Conservation (phyloP, 140 eudicot species). For the Anethum foeniculum region DNA sequence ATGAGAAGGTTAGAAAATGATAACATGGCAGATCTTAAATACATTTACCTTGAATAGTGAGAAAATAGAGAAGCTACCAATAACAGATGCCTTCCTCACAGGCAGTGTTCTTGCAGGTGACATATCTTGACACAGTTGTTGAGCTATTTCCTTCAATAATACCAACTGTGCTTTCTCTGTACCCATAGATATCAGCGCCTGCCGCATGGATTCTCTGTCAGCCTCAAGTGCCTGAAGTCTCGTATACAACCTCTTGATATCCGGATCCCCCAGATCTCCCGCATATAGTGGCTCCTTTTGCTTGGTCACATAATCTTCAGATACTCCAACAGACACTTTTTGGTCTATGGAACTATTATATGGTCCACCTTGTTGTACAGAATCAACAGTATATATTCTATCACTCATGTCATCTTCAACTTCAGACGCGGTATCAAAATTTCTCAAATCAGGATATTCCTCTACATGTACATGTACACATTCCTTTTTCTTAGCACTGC, state of each 20-base stretch:
- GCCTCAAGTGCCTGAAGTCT: constrained; percentile 91
- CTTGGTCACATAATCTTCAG: constrained; percentile 45
- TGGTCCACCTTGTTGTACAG: constrained; percentile 38
- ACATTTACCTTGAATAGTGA: constrained; percentile 59
- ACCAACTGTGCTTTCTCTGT: constrained; percentile 87
- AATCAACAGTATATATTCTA: constrained; percentile 71
- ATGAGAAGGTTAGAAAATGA: not conserved
- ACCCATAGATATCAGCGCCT: constrained; percentile 64
- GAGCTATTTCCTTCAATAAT: constrained; percentile 73
- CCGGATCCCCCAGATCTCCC: constrained; percentile 45
- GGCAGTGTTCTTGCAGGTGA: constrained; percentile 31
- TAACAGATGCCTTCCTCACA: constrained; percentile 36
- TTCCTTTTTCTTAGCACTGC: constrained; percentile 39
- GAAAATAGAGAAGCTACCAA: constrained; percentile 34
- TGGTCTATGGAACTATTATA: constrained; percentile 29
- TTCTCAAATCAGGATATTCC: constrained; percentile 39
- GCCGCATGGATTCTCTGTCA: constrained; percentile 89
- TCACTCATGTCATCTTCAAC: constrained; percentile 72
- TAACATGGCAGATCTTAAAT: not conserved
- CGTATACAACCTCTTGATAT: constrained; percentile 54
- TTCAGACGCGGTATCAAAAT: constrained; percentile 54
- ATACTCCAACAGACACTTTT: constrained; percentile 39
- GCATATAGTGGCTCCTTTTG: constrained; percentile 40
- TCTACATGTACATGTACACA: constrained; percentile 21
- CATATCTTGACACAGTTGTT: constrained; percentile 65